Evolutionary conservation across 2,329 filamentous ascomycete species (phyloP), one percentile per base, ranked within the genome.

Genomic region (Ophioceras dolichostomum): DNA sequence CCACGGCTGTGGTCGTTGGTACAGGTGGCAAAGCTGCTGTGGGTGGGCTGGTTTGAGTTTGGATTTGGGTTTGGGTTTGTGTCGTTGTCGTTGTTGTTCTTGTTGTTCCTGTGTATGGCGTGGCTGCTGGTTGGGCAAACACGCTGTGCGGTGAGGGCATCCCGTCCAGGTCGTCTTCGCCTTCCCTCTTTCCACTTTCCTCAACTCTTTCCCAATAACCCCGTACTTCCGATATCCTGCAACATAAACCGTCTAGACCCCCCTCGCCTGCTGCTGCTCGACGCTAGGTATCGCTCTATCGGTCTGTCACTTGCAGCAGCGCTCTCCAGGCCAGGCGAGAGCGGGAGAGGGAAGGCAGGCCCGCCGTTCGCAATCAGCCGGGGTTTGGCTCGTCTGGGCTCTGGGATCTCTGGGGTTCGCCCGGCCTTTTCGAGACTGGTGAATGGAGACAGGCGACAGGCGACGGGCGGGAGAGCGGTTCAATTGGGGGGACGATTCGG

Each of bases 91-190:
- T n/a, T n/a, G n/a, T n/a, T n/a, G n/a, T n/a, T n/a, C n/a, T n/a
- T 26, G 22, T 26, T 8, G 22, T 12, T 26, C 7, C 12, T 26
- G 22, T 26, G 22, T 26, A 26, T 26, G 12, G 22, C 12, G 22
- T 12, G 20, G 24, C 31, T 33, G 19, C 31, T 33, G 31, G 31
- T 13, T 33, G 31, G 16, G 31, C 27, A 19, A 29, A 36, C 34
- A 36, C 34, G 22, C 22, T 36, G 22, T 36, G 34, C 20, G 35
- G 28, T 37, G 35, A 33, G 31, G 31, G 31, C 31, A 33, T 33
- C 31, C 31, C 31, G 31, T 33, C 31, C 21, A 10, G 31, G 17
- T 6, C 19, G 16, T 17, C 19, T 19, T 33, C 31, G 16, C 18
- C 31, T n/a, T n/a, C n/a, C n/a, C n/a, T n/a, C n/a, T n/a, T n/a